These are phyloP conservation scores for Brettanomyces anomalus DNA, from an alignment of 805 yeast species.

Conservation along the genomic window DNA sequence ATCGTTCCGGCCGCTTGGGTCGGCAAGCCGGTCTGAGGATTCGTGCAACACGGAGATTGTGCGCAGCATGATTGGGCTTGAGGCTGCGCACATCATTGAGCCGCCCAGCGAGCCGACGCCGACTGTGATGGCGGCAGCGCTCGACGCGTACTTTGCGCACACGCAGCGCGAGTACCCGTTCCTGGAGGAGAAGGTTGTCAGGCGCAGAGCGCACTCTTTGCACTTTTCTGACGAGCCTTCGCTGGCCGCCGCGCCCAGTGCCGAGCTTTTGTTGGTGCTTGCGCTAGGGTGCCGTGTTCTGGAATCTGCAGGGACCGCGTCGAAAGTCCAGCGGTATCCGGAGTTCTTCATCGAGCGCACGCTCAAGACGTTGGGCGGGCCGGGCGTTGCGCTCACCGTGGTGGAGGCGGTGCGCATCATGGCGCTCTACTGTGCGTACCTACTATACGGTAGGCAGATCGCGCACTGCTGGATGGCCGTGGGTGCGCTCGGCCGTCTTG, in stretches of 20 bases:
- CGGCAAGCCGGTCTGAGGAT: too few relatives aligned
- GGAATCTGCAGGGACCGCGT: slow-evolving; percentile 1
- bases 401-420: neutral
- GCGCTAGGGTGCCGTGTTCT: slow-evolving; percentile 1
- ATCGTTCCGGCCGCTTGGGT: neutral
- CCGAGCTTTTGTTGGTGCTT: neutral
- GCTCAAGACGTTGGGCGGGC: neutral
- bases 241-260: slow-evolving; percentile 19
- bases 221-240: slow-evolving; percentile 12
- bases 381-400: neutral
- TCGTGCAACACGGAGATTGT: neutral
- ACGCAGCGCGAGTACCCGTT: slow-evolving; percentile 37
- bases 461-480: slow-evolving; percentile 21
- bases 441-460: neutral
- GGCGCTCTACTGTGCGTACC: slow-evolving; percentile 3
- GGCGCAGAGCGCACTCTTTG: neutral
- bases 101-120: slow-evolving; percentile 13
- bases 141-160: slow-evolving; percentile 37
- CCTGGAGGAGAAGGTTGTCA: slow-evolving; percentile 26
- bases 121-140: slow-evolving; percentile 23
- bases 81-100: neutral
- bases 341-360: slow-evolving; percentile 2
- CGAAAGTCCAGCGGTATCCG: neutral
- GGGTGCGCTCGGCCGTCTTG: slow-evolving; percentile 46
- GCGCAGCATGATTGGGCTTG: slow-evolving; percentile 8